phyloP scores from a whole-genome alignment of 306 rosid species.

The Luffa acutangula region DNA sequence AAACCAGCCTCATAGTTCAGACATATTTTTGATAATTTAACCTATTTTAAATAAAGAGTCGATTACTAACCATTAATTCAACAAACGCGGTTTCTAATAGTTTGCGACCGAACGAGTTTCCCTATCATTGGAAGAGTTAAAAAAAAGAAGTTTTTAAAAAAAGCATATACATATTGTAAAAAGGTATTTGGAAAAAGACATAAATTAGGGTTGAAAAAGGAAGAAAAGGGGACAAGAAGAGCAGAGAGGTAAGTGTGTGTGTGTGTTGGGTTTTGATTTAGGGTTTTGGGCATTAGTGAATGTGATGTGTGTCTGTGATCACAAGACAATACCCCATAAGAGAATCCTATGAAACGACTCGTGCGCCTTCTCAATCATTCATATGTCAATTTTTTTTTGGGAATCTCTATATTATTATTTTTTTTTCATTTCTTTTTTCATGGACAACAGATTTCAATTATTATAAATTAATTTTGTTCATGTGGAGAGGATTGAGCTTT shows the following conservation, averaged over 20 bases:
- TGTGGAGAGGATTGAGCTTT: too few species aligned
- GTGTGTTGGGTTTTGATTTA: background rate
- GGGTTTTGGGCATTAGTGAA: background rate
- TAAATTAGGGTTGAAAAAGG: background rate
- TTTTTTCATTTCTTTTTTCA: background rate
- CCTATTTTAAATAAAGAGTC: too few species aligned
- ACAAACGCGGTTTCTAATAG: background rate
- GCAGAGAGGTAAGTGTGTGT: background rate
- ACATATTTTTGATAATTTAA: too few species aligned
- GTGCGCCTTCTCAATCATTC: slow-evolving; percentile 10
- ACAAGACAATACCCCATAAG: background rate
- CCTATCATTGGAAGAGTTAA: background rate
- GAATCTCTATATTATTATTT: background rate
- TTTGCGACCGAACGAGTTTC: background rate
- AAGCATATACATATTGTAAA: background rate
- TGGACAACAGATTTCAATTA: too few species aligned
- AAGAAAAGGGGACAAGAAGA: background rate
- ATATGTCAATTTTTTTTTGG: background rate
- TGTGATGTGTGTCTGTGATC: background rate
- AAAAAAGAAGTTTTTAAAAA: too few species aligned
- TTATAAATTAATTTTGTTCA: too few species aligned
- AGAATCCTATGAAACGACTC: slow-evolving; percentile 14
- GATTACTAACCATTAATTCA: background rate
- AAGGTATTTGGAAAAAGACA: background rate
- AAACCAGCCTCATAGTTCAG: too few species aligned